Evolutionary conservation across 805 yeast species (phyloP).

Genomic region (Gaillardinia entomophila): DNA sequence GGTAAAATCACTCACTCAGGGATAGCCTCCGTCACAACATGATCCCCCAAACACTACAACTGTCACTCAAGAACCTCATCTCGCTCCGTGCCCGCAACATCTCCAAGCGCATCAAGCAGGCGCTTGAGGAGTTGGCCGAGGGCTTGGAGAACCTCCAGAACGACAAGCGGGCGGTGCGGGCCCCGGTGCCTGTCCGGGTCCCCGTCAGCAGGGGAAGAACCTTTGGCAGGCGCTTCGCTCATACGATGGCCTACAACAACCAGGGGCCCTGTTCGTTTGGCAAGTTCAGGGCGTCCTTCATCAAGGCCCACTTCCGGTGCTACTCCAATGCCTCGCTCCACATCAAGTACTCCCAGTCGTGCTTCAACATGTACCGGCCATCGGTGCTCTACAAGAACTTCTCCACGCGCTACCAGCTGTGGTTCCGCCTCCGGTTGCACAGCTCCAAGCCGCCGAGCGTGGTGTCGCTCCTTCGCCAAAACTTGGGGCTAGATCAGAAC

Average conservation of each 20-base stretch:
- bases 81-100: conserved; percentile 39
- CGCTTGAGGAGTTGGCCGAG: conserved; percentile 43
- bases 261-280: conserved; percentile 8
- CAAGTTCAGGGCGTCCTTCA: conserved; percentile 3
- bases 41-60: too few relatives aligned
- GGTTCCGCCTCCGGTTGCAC: neutral
- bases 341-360: neutral
- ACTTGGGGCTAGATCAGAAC: neutral
- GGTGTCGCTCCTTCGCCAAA: neutral
- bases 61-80: conserved; percentile 32
- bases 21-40: too few relatives aligned
- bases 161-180: conserved; percentile 13
- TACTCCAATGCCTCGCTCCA: conserved; percentile 2
- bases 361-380: neutral
- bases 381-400: neutral
- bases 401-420: neutral
- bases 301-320: conserved; percentile 1
- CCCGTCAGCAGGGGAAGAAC: conserved; percentile 18
- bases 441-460: neutral
- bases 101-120: conserved; percentile 41
- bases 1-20: too few relatives aligned
- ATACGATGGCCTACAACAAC: too few relatives aligned
- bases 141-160: conserved; percentile 13
- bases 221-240: conserved; percentile 26
- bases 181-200: conserved; percentile 27